Conservation (phyloP, 805 yeast genomes). For the Dipodascus albidus region DNA sequence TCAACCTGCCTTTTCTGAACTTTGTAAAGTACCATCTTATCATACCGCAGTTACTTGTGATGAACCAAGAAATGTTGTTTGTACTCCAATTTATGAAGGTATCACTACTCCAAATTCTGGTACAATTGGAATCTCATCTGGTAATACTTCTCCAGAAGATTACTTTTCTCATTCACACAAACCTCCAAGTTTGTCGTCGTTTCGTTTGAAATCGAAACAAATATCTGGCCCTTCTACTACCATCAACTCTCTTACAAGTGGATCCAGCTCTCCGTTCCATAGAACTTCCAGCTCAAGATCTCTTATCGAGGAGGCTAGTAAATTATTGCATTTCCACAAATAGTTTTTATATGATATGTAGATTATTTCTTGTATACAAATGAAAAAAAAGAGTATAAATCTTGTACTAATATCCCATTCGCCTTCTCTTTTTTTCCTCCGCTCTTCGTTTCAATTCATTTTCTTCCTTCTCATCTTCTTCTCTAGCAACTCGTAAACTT, state of each 20-base stretch:
- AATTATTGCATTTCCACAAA: slow-evolving; percentile 5
- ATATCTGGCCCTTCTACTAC: background rate
- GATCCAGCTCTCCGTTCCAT: slow-evolving; percentile 1
- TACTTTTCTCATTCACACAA: background rate
- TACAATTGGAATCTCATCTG: slow-evolving; percentile 5
- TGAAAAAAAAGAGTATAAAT: too few relatives aligned
- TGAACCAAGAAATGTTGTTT: slow-evolving; percentile 12
- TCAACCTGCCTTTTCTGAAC: slow-evolving; percentile 26
- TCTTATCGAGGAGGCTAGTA: slow-evolving; percentile 12
- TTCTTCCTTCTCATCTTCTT: slow-evolving; percentile 68
- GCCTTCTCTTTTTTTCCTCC: slow-evolving; percentile 12
- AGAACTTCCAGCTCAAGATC: slow-evolving; percentile 14
- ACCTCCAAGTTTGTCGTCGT: background rate
- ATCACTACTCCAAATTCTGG: slow-evolving; percentile 4
- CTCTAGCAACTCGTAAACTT: slow-evolving; percentile 54
- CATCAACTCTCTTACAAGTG: background rate
- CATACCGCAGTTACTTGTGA: slow-evolving; percentile 58
- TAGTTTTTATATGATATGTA: too few relatives aligned
- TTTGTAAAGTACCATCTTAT: slow-evolving; percentile 78
- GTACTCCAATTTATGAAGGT: background rate
- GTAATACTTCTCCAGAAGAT: background rate
- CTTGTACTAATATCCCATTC: background rate
- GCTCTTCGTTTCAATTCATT: slow-evolving; percentile 13
- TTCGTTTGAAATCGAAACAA: background rate
- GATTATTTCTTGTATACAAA: too few relatives aligned